phyloP scores from a whole-genome alignment of 495 filamentous ascomycete species.

The Podospora pseudocomata region DNA sequence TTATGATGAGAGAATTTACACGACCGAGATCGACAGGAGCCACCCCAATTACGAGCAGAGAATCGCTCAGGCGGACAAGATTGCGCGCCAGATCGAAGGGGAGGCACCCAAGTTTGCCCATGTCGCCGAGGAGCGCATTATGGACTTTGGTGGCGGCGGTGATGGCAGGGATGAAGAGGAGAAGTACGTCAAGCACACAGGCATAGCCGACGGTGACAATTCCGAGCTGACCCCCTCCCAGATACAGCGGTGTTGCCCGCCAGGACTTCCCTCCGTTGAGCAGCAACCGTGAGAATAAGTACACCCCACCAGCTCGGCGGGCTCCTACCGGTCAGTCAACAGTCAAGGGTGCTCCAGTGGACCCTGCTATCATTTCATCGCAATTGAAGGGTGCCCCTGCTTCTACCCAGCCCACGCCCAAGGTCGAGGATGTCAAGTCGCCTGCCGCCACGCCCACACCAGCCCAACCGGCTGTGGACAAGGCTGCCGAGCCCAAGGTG shows the following conservation, averaged over 20 bases:
- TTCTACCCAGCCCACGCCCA: constrained; percentile 43
- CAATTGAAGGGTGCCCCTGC: constrained; percentile 53
- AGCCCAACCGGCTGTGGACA: constrained; percentile 30
- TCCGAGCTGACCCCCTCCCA: constrained; percentile 37
- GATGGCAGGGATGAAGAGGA: constrained; percentile 78
- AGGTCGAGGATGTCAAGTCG: constrained; percentile 42
- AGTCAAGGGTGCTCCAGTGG: constrained; percentile 68
- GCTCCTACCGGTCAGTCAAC: constrained; percentile 69
- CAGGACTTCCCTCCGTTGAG: constrained; percentile 65
- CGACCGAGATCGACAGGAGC: constrained; percentile 77
- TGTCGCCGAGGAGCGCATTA: constrained; percentile 83
- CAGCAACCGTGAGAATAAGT: constrained; percentile 62
- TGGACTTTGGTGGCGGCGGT: constrained; percentile 49
- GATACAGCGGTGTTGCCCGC: constrained; percentile 88
- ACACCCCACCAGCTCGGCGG: constrained; percentile 83
- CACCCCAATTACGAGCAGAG: constrained; percentile 76
- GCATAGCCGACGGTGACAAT: not conserved
- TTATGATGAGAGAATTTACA: constrained; percentile 94
- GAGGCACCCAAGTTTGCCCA: constrained; percentile 67
- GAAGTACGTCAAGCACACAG: constrained; percentile 57
- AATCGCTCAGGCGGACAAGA: constrained; percentile 70
- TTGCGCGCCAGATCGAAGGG: constrained; percentile 85
- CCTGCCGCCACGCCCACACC: constrained; percentile 8
- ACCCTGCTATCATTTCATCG: constrained; percentile 79
- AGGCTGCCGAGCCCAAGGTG: constrained; percentile 29